phyloP scores from a whole-genome alignment of 176 grass and related monocot genomes.

The Oryza nivara region DNA sequence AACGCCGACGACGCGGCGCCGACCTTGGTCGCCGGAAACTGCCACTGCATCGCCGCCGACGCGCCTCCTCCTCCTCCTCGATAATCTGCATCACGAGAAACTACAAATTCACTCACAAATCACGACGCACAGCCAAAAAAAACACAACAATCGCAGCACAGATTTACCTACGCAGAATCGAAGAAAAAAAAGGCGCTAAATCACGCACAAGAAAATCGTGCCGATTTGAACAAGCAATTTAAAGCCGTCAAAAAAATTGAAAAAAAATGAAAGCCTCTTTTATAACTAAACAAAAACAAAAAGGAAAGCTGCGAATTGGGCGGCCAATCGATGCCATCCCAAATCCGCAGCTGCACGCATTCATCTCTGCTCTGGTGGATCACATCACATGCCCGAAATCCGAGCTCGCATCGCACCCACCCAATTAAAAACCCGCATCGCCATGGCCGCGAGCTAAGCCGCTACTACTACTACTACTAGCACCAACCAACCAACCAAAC shows the following conservation, averaged over 20 bases:
- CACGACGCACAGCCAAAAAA: neutral
- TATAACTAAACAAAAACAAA: neutral
- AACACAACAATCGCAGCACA: neutral
- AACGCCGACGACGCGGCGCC: conserved; percentile 37
- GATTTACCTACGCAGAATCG: neutral
- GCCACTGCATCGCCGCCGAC: conserved; percentile 60
- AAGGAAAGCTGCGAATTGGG: neutral
- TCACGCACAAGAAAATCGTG: neutral
- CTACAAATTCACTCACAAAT: neutral
- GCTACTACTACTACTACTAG: neutral
- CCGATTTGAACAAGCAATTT: neutral
- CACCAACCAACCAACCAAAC: neutral
- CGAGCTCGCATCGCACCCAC: neutral
- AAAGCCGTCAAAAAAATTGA: neutral
- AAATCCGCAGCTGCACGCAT: neutral
- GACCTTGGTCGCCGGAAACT: conserved; percentile 44
- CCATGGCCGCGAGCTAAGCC: neutral
- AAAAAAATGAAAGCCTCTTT: neutral
- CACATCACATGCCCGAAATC: conserved; percentile 1
- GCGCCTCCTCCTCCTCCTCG: neutral
- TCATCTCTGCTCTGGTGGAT: neutral
- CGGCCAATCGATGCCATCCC: neutral
- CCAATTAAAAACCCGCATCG: neutral
- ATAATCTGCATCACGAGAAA: conserved; percentile 39
- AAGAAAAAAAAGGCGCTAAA: neutral